A percentile compares a stretch with the other conserved stretches of the same genome.
These are phyloP conservation scores for Phaseolus coccineus DNA, from an alignment of 331 rosid genomes.

Conservation along the genomic window DNA sequence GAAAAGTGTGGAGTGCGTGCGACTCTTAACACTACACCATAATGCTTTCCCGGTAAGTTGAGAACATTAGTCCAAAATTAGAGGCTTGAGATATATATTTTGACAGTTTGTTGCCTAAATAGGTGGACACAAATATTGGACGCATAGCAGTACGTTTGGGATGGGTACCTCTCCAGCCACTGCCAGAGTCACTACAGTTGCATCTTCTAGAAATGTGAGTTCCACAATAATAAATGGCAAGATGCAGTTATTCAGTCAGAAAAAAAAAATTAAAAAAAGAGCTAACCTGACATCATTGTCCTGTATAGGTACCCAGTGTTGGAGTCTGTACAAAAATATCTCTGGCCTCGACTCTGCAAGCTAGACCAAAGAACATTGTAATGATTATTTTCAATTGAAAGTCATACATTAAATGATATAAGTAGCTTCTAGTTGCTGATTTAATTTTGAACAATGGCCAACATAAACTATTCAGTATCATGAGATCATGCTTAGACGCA, in stretches of 20 bases:
- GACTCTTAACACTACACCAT: conserved; percentile 90
- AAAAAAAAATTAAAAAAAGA: background rate
- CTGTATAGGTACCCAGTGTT: conserved; percentile 80
- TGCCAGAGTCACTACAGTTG: conserved; percentile 91
- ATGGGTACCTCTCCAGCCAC: conserved; percentile 98
- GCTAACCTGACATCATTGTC: conserved; percentile 50
- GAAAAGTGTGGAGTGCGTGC: conserved; percentile 92
- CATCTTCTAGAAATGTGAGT: conserved; percentile 93
- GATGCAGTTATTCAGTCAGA: conserved; percentile 18
- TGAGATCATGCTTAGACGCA: conserved; percentile 29
- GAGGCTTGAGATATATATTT: conserved; percentile 35
- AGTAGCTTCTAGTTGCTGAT: background rate
- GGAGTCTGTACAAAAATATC: conserved; percentile 89
- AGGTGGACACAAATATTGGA: conserved; percentile 98
- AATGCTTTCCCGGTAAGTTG: conserved; percentile 92
- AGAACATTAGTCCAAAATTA: conserved; percentile 22
- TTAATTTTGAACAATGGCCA: conserved; percentile 15
- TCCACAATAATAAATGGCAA: conserved; percentile 35
- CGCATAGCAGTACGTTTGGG: conserved; percentile 94
- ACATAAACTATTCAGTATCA: background rate
- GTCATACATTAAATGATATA: conserved; percentile 21
- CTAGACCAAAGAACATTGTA: conserved; percentile 93
- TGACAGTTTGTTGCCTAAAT: conserved; percentile 30
- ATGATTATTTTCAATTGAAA: conserved; percentile 41
- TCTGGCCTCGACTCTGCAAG: conserved; percentile 98